Evolutionary conservation across 257 asterid species (phyloP).

Genomic region (Nicotiana tomentosiformis): DNA sequence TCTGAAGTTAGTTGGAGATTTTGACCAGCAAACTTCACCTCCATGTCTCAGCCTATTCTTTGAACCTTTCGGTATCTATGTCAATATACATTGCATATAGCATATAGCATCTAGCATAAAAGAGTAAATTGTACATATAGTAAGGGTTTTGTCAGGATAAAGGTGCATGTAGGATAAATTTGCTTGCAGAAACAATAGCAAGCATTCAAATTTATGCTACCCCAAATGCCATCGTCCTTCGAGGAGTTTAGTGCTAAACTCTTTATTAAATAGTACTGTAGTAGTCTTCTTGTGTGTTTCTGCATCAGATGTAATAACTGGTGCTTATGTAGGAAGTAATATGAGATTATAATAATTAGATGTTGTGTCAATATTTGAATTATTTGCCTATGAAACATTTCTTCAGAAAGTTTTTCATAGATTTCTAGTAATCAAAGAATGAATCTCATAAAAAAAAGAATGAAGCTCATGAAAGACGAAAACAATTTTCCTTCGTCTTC

Average conservation of each 20-base stretch:
- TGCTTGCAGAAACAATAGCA: neutral
- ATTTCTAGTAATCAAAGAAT: too few relatives aligned
- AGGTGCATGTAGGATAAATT: neutral
- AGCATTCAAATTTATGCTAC: neutral
- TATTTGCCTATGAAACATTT: too few relatives aligned
- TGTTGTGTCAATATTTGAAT: neutral
- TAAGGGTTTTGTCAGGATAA: conserved; percentile 1
- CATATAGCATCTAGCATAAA: neutral
- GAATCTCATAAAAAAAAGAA: too few relatives aligned
- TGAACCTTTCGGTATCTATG: neutral
- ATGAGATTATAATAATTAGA: neutral
- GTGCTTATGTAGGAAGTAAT: neutral
- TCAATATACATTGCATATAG: neutral
- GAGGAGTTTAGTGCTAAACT: neutral
- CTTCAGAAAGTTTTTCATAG: too few relatives aligned
- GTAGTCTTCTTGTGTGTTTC: neutral
- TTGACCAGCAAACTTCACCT: neutral
- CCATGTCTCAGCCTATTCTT: neutral
- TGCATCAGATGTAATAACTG: neutral
- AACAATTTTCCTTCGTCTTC: too few relatives aligned
- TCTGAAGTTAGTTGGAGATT: neutral
- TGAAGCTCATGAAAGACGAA: too few relatives aligned
- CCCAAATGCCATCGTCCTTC: neutral
- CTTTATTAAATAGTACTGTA: neutral
- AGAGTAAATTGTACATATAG: conserved; percentile 2